Conservation (phyloP, 2,329 filamentous ascomycete species). For the Apiospora kogelbergensis region DNA sequence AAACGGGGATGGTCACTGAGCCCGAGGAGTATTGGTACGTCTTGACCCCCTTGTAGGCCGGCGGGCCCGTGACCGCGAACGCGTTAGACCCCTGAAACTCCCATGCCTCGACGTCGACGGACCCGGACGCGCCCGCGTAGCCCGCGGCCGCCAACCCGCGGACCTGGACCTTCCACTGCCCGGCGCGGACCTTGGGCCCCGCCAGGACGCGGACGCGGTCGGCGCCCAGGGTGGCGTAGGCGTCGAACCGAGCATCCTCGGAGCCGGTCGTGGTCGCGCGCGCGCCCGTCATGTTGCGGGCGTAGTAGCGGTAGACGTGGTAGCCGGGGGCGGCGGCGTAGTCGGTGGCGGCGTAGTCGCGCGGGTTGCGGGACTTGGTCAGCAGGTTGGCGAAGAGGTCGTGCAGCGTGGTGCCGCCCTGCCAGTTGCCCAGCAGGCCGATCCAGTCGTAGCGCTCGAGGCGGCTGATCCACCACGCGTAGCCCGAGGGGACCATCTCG, state of each 20-base stretch:
- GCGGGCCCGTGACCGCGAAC: constrained; percentile 5
- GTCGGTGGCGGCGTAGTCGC: constrained; percentile 12
- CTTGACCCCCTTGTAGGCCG: not conserved
- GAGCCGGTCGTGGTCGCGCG: constrained; percentile 37
- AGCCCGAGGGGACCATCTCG: constrained; percentile 13
- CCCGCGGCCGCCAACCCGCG: constrained; percentile 33
- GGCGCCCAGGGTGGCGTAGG: constrained; percentile 35
- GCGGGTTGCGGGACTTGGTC: constrained; percentile 11
- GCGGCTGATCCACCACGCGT: constrained; percentile 14
- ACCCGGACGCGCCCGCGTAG: constrained; percentile 28
- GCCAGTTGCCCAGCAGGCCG: constrained; percentile 13
- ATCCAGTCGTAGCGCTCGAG: constrained; percentile 13
- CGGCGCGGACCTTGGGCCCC: constrained; percentile 30
- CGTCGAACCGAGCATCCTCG: constrained; percentile 35
- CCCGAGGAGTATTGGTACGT: not conserved
- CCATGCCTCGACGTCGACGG: constrained; percentile 33
- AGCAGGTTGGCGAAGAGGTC: constrained; percentile 14
- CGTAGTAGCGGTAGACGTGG: constrained; percentile 49
- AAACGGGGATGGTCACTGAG: constrained; percentile 2
- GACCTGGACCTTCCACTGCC: constrained; percentile 35
- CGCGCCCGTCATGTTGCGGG: constrained; percentile 41
- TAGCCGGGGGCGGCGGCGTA: constrained; percentile 32
- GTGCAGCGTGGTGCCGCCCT: constrained; percentile 10
- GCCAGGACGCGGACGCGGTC: constrained; percentile 35
- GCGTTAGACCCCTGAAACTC: constrained; percentile 23